These are phyloP conservation scores for Alternaria burnsii DNA, from an alignment of 2,329 filamentous ascomycete genomes.

Conservation along the genomic window DNA sequence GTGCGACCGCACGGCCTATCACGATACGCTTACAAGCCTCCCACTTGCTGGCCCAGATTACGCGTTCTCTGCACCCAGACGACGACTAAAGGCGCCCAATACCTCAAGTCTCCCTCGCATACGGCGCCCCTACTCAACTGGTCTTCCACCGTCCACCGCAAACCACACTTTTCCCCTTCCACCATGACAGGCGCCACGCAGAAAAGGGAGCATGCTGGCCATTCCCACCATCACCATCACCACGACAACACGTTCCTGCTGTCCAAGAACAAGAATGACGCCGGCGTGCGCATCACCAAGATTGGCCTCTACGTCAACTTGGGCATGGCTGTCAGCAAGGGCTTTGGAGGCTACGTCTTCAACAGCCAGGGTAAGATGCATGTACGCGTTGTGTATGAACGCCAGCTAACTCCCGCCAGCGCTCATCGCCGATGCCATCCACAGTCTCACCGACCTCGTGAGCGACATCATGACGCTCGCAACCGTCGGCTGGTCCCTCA, in stretches of 20 bases:
- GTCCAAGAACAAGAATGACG: constrained; percentile 86
- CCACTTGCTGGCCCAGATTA: constrained; percentile 27
- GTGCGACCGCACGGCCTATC: constrained; percentile 28
- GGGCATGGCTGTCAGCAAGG: constrained; percentile 93
- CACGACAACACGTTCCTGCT: constrained; percentile 86
- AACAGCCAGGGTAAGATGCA: constrained; percentile 73
- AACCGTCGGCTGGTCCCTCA: constrained; percentile 92
- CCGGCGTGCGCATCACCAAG: constrained; percentile 90
- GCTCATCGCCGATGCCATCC: constrained; percentile 91
- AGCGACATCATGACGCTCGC: constrained; percentile 94
- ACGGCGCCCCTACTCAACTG: constrained; percentile 36
- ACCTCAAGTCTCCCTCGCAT: constrained; percentile 15
- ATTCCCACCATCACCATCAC: constrained; percentile 73
- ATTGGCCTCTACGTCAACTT: constrained; percentile 90
- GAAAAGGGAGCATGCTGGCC: constrained; percentile 51
- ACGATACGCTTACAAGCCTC: constrained; percentile 14
- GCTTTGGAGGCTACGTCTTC: constrained; percentile 90
- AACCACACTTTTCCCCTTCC: constrained; percentile 39
- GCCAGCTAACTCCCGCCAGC: constrained; percentile 56
- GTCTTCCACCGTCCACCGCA: constrained; percentile 44
- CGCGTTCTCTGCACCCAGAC: constrained; percentile 46
- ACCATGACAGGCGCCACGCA: constrained; percentile 43
- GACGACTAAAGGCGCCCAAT: constrained; percentile 31
- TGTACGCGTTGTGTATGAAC: background rate
- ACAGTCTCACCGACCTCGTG: constrained; percentile 92